Percentiles rank a stretch among this genome's conserved stretches.
These are phyloP conservation scores for Rhodamnia argentea DNA, from an alignment of 345 rosid species.

Conservation along the genomic window DNA sequence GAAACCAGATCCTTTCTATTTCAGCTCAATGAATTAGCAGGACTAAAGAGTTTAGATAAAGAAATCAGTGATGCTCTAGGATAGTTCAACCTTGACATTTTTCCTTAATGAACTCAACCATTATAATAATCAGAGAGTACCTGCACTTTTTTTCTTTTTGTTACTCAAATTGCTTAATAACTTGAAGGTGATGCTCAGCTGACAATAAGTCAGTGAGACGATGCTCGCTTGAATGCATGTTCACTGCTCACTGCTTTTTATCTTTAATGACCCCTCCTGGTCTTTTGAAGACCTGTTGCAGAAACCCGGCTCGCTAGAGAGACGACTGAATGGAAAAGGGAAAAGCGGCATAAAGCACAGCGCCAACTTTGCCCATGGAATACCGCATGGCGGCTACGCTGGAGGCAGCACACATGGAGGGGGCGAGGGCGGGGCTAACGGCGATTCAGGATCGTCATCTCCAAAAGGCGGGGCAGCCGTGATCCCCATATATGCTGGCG, in stretches of 20 bases:
- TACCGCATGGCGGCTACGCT: neutral
- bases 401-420: neutral
- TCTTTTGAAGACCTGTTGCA: neutral
- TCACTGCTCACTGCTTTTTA: neutral
- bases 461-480: neutral
- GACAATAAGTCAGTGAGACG: neutral
- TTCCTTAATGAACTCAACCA: neutral
- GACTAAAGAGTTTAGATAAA: neutral
- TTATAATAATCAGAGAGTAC: neutral
- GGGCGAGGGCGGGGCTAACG: neutral
- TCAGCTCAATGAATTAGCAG: neutral
- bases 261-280: neutral
- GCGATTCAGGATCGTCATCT: neutral
- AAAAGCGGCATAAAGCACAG: neutral
- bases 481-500: constrained; percentile 9
- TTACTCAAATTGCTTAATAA: neutral
- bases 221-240: neutral
- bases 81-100: neutral
- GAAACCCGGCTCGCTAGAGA: neutral
- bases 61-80: neutral
- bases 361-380: neutral
- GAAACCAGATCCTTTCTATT: neutral
- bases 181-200: neutral
- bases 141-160: neutral
- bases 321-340: neutral